phyloP scores from a whole-genome alignment of 2,329 filamentous ascomycete species.

The Diaporthe ampelina region DNA sequence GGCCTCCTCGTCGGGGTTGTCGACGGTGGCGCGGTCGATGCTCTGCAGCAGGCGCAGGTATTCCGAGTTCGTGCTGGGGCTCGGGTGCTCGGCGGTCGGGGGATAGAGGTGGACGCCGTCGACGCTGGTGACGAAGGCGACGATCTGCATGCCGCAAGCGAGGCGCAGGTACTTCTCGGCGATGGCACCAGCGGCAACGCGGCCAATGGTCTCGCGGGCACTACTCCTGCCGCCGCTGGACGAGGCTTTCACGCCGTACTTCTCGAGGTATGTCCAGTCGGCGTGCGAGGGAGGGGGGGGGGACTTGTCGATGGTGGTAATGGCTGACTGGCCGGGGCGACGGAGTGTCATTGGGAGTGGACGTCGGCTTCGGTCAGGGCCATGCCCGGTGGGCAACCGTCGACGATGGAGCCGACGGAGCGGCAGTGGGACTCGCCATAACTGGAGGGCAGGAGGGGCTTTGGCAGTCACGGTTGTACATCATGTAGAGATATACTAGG shows the following conservation, averaged over 20 bases:
- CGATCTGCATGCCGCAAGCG: constrained; percentile 89
- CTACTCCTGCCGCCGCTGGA: constrained; percentile 91
- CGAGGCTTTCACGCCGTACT: constrained; percentile 94
- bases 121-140: constrained; percentile 89
- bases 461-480: background rate
- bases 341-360: constrained; percentile 91
- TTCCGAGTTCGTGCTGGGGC: constrained; percentile 79
- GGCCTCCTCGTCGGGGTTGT: constrained; percentile 78
- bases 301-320: no score
- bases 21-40: constrained; percentile 82
- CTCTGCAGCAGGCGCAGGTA: constrained; percentile 82
- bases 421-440: constrained; percentile 93
- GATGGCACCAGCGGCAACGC: no score
- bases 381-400: constrained; percentile 91
- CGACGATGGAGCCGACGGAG: constrained; percentile 94
- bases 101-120: constrained; percentile 85
- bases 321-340: no score
- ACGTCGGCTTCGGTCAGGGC: constrained; percentile 87
- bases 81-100: constrained; percentile 76
- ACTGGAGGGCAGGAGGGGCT: constrained; percentile 53
- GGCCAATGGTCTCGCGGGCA: constrained; percentile 70
- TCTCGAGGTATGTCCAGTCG: constrained; percentile 97
- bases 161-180: constrained; percentile 84
- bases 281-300: constrained; percentile 58
- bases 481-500: background rate